Evolutionary conservation across 2,329 filamentous ascomycete genomes (phyloP), one percentile per base, ranked within the genome.

Genomic region (Neonectria coccinea): DNA sequence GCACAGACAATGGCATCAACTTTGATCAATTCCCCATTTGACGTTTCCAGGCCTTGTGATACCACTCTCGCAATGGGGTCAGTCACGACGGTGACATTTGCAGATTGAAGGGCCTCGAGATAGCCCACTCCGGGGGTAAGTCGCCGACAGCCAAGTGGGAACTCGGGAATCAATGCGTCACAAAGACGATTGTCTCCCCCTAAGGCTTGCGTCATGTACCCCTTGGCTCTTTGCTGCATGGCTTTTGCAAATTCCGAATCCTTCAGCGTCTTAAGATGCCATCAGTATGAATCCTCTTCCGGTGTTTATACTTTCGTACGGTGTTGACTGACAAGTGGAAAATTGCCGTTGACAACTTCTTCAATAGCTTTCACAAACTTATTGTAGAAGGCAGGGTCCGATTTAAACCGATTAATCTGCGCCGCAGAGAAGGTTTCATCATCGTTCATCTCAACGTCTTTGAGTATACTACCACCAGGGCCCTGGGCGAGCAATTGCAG

Each of bases 61-160:
- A 33, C 39, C 27, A 66, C 22, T 5, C 25, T 52, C 16, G 9
- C 31, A 9, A 66, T 64, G 2, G 59, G 31, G 5, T 64, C 56
- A 2, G 50, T 50, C 5, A 66, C 47, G 5, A 64, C 41, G 10
- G 12, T 54, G 14, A 66, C 60, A 22, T 64, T 59, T 12, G 39
- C 5, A 22, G 41, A 16, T 14, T 41, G 51, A 18, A 66, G 36
- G n/a, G 56, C 45, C 31, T 56, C 60, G 1, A 66, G 33, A n/a
- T 66, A 66, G 12, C 47, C 60, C 9, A 59, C 45, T 4, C 60
- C 56, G 6, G 64, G 64, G 6, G 64, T 66, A 4, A 62, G 51
- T 14, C 60, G 50, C 2, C 64, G 64, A 18, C 64, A 66, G 11
- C 64, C 64, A 1, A 66, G 47, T 12, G 61, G 51, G 25, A 61